A percentile compares a stretch with the other conserved stretches of the same genome.
These are phyloP conservation scores for Colletotrichum liaoningense DNA, from an alignment of 2,329 filamentous ascomycete species.

Conservation along the genomic window DNA sequence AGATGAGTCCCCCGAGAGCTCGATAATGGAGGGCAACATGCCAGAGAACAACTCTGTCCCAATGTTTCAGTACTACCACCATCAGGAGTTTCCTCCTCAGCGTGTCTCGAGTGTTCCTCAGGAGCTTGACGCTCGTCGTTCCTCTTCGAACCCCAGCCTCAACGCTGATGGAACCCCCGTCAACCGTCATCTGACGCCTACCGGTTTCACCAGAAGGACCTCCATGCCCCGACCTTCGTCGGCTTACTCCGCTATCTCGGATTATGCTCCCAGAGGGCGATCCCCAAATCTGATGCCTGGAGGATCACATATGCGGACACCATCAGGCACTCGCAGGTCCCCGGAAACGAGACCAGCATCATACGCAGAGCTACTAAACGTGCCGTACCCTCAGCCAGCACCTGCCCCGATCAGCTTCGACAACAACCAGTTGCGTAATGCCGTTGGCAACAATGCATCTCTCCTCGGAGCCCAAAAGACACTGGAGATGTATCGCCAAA, in stretches of 20 bases:
- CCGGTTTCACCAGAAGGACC: slow-evolving; percentile 64
- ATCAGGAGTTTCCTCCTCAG: slow-evolving; percentile 55
- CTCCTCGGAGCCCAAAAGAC: slow-evolving; percentile 93
- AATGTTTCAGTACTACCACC: slow-evolving; percentile 73
- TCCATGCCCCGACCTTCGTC: slow-evolving; percentile 79
- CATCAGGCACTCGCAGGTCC: slow-evolving; percentile 63
- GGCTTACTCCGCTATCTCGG: slow-evolving; percentile 79
- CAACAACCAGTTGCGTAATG: slow-evolving; percentile 82
- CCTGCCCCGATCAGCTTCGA: slow-evolving; percentile 77
- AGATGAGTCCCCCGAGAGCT: slow-evolving; percentile 62
- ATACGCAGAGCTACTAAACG: slow-evolving; percentile 71
- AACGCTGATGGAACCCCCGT: slow-evolving; percentile 58
- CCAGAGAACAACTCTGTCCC: slow-evolving; percentile 60
- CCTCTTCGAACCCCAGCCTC: slow-evolving; percentile 63
- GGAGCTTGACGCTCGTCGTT: slow-evolving; percentile 51
- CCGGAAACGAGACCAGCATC: slow-evolving; percentile 65
- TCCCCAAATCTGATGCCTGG: slow-evolving; percentile 62
- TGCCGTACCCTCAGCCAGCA: slow-evolving; percentile 83
- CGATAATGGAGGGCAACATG: slow-evolving; percentile 58
- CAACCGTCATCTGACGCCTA: slow-evolving; percentile 73
- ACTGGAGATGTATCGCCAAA: slow-evolving; percentile 95
- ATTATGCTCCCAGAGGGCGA: slow-evolving; percentile 73
- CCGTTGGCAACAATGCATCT: slow-evolving; percentile 89
- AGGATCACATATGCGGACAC: slow-evolving; percentile 56
- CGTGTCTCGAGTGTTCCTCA: slow-evolving; percentile 55